phyloP scores from a whole-genome alignment of 2,329 filamentous ascomycete species.

The Fusarium euwallaceae region DNA sequence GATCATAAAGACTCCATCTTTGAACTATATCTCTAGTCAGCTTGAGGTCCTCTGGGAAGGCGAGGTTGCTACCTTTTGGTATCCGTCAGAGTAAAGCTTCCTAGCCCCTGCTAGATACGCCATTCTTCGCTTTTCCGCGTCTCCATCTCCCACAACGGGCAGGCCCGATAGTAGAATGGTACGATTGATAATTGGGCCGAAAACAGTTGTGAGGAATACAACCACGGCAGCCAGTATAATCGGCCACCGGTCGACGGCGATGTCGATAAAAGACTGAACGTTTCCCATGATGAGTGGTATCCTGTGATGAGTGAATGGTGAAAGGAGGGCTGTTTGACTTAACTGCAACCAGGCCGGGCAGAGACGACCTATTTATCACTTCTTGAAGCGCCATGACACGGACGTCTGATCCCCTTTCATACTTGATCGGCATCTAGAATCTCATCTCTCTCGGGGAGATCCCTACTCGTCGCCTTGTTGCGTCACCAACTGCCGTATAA shows the following conservation, averaged over 20 bases:
- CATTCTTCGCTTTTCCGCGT: constrained; percentile 23
- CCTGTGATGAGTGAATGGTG: not conserved
- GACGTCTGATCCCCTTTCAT: not conserved
- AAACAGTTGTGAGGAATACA: not conserved
- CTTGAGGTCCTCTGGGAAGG: accelerated
- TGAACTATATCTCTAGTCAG: constrained; percentile 12
- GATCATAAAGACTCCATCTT: constrained; percentile 26
- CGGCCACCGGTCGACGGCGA: constrained; percentile 7
- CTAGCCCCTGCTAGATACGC: constrained; percentile 29
- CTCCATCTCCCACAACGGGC: constrained; percentile 17
- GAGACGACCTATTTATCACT: not conserved
- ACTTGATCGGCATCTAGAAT: constrained; percentile 1
- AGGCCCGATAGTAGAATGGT: constrained; percentile 11
- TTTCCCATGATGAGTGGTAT: constrained; percentile 6
- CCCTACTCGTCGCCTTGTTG: not conserved
- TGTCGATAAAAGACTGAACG: not conserved
- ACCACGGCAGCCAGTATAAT: constrained; percentile 2
- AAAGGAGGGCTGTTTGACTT: not conserved
- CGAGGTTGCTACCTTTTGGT: constrained; percentile 11
- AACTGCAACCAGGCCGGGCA: not conserved
- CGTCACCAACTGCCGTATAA: constrained; percentile 3
- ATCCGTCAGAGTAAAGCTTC: constrained; percentile 24
- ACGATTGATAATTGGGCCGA: not conserved
- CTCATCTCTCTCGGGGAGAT: not conserved
- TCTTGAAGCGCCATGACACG: not conserved